These are phyloP conservation scores for Trichophyton simii DNA, from an alignment of 2,329 filamentous ascomycete genomes.

Conservation along the genomic window DNA sequence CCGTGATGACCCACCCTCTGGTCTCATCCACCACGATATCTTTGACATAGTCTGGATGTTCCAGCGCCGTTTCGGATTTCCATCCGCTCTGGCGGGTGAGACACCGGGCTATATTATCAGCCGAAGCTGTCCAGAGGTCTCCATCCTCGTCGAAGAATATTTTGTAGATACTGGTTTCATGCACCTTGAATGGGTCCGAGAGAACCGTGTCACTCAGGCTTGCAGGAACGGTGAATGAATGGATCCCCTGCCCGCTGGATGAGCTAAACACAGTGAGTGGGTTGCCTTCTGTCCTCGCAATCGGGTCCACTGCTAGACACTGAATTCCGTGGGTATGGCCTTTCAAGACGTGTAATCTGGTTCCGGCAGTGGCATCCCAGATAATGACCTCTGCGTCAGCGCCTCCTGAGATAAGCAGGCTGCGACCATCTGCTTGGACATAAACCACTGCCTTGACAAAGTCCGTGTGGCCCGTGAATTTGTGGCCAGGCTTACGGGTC, in stretches of 20 bases:
- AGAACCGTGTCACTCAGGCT: constrained; percentile 37
- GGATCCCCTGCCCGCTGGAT: constrained; percentile 67
- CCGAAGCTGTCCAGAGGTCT: constrained; percentile 86
- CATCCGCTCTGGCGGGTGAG: constrained; percentile 57
- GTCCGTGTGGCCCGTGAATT: constrained; percentile 67
- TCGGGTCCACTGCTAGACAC: constrained; percentile 62
- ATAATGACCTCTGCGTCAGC: constrained; percentile 71
- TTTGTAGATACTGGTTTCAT: constrained; percentile 83
- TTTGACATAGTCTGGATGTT: constrained; percentile 81
- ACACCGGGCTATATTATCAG: constrained; percentile 77
- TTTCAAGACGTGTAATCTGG: constrained; percentile 61
- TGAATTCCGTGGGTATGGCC: constrained; percentile 70
- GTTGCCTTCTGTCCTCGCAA: constrained; percentile 35
- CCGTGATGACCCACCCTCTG: constrained; percentile 70
- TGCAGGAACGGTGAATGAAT: constrained; percentile 42
- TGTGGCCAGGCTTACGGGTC: constrained; percentile 42
- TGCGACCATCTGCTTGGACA: constrained; percentile 46
- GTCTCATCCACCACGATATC: constrained; percentile 59
- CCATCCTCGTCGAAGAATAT: constrained; percentile 59
- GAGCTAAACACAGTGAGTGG: constrained; percentile 58
- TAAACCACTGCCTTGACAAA: constrained; percentile 76
- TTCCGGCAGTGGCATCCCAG: constrained; percentile 61
- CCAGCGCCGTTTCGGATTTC: constrained; percentile 56
- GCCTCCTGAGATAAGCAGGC: constrained; percentile 59
- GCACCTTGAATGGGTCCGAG: constrained; percentile 56